These are phyloP conservation scores for Spathaspora gorwiae DNA, from an alignment of 805 yeast genomes.

Conservation along the genomic window DNA sequence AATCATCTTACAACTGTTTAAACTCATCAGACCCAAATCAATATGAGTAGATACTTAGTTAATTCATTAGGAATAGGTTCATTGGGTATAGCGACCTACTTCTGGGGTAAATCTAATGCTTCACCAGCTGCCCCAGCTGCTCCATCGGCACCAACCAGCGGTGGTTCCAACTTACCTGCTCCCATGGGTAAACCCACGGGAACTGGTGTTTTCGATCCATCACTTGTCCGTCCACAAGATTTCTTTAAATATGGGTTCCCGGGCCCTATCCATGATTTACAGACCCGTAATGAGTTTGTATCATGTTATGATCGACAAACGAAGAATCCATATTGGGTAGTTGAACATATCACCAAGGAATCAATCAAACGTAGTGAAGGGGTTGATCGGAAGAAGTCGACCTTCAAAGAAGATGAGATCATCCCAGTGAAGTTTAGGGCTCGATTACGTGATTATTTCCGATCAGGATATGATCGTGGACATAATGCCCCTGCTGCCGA, in stretches of 20 bases:
- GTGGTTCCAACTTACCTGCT: conserved; percentile 7
- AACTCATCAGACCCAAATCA: too few relatives aligned
- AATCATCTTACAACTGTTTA: too few relatives aligned
- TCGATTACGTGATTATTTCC: conserved; percentile 76
- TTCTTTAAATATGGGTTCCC: conserved; percentile 93
- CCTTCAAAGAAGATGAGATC: conserved; percentile 81
- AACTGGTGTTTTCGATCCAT: conserved; percentile 21
- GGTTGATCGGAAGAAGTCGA: conserved; percentile 75
- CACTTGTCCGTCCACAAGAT: conserved; percentile 62
- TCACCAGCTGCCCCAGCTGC: conserved; percentile 4
- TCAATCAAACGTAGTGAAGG: conserved; percentile 47
- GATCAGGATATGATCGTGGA: conserved; percentile 95
- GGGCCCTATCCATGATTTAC: conserved; percentile 86
- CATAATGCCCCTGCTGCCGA: conserved; percentile 98
- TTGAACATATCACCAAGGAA: conserved; percentile 81
- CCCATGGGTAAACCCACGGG: background rate
- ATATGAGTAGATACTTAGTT: conserved; percentile 23
- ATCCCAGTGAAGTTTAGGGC: conserved; percentile 78
- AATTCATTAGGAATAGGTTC: conserved; percentile 32
- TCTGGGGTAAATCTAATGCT: conserved; percentile 33
- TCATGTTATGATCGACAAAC: conserved; percentile 82
- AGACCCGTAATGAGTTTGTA: conserved; percentile 68
- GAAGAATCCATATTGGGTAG: conserved; percentile 83
- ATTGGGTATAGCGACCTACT: conserved; percentile 36
- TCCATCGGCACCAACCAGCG: conserved; percentile 10